Percentiles rank a stretch among this genome's conserved stretches.
These are phyloP conservation scores for Suzukiozyma palmioleophila DNA, from an alignment of 1,139 yeast species.

Conservation along the genomic window DNA sequence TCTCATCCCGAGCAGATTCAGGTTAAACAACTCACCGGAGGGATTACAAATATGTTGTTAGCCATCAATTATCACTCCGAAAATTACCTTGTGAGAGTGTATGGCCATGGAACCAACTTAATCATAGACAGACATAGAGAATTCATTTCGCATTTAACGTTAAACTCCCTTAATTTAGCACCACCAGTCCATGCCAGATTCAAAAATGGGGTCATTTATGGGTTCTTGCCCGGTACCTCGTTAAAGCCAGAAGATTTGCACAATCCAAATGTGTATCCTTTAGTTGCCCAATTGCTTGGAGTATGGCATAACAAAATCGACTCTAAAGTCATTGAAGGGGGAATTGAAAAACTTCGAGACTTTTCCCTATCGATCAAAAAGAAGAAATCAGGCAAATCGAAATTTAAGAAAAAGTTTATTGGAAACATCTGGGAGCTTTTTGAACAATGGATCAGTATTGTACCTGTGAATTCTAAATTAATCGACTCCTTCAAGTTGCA, in stretches of 20 bases:
- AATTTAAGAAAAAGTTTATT: slow-evolving; percentile 28
- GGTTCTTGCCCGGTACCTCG: slow-evolving; percentile 63
- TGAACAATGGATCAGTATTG: slow-evolving; percentile 56
- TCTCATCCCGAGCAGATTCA: slow-evolving; percentile 16
- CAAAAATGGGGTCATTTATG: slow-evolving; percentile 72
- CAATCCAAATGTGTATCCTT: slow-evolving; percentile 43
- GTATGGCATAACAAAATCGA: slow-evolving; percentile 60
- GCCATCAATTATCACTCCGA: slow-evolving; percentile 37
- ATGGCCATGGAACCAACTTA: slow-evolving; percentile 70
- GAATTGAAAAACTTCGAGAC: slow-evolving; percentile 42
- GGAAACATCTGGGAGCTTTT: slow-evolving; percentile 57
- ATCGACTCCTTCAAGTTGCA: slow-evolving; percentile 37
- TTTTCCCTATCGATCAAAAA: slow-evolving; percentile 18
- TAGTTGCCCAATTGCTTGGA: slow-evolving; percentile 65
- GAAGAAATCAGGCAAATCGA: slow-evolving; percentile 4
- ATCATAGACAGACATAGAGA: slow-evolving; percentile 77
- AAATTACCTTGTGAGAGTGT: slow-evolving; percentile 59
- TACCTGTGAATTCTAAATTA: slow-evolving; percentile 49
- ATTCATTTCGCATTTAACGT: slow-evolving; percentile 63
- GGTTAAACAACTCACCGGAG: slow-evolving; percentile 57
- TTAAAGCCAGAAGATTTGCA: slow-evolving; percentile 54
- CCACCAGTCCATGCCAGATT: slow-evolving; percentile 68
- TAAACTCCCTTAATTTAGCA: slow-evolving; percentile 60
- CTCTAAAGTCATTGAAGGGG: slow-evolving; percentile 44
- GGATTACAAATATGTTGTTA: slow-evolving; percentile 72